Evolutionary conservation across 305 asterid genomes (phyloP), one percentile per base, ranked within the genome.

Genomic region (Stenogyne calaminthoides): DNA sequence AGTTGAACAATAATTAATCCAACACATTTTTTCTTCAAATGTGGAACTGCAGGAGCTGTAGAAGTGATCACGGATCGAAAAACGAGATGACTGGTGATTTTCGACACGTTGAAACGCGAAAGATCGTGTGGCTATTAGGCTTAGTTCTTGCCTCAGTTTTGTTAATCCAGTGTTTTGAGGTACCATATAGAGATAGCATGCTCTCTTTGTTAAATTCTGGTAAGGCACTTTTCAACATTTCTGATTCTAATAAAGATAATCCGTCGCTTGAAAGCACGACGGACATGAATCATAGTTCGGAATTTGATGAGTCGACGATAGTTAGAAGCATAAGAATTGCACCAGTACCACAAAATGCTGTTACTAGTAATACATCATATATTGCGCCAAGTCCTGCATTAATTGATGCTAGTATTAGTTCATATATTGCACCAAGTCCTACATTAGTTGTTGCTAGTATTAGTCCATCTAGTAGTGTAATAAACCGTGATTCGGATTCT

Each of bases 151-250:
- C 74, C 49, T 85, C 89, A 1, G 56, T 87, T 39, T 25, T 87
- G 37, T 6, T 84, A 52, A 57, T 85, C 71, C 89, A 91, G 71
- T 79, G 74, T 68, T 82, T 88, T 60, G 86, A 86, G 68, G 71
- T 81, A 52, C 91, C 96, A 0, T 83, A 80, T 72, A 78, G 86
- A 40, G 77, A 64, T 56, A 74, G 80, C 47, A 57, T 83, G 57
- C 72, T 79, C 8, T 75, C 83, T 58, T 69, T 84, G 29, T 70
- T 84, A 19, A 77, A 85, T 27, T 34, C 74, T 52, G 76, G 73
- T 22, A 77, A 70, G 57, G 11, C 77, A 39, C 58, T 51, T 51
- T 80, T 73, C 65, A 63, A 71, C 42, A 49, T 55, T 8, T 51
- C 61, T 1, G 40, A 22, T 18, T 15, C 65, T 0, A 18, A 22